Percentiles rank a stretch among this genome's conserved stretches.
Conservation (phyloP, 1,284 basidiomycete genomes). For the Trametes hirsuta region DNA sequence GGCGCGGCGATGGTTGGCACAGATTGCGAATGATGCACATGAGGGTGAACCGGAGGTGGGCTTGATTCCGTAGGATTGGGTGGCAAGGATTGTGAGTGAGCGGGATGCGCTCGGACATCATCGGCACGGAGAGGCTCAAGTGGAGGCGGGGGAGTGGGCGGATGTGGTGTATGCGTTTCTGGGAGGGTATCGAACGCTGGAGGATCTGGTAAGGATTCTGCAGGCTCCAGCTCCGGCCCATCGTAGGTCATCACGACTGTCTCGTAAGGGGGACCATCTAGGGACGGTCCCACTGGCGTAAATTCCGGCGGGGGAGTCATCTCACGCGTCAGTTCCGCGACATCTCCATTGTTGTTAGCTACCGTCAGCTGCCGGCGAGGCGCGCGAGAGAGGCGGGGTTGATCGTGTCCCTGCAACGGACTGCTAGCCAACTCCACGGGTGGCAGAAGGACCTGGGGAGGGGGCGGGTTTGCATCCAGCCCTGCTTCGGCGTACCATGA, state of each 20-base stretch:
- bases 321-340: constrained; percentile 10
- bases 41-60: constrained; percentile 4
- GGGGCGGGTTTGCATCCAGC: constrained; percentile 13
- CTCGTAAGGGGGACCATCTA: constrained; percentile 46
- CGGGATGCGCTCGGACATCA: constrained; percentile 4
- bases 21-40: constrained; percentile 4
- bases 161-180: background rate
- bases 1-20: background rate
- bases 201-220: constrained; percentile 30
- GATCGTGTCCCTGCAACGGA: background rate
- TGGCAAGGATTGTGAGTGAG: constrained; percentile 12
- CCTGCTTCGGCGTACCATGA: constrained; percentile 37
- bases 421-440: background rate
- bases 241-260: constrained; percentile 33
- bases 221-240: constrained; percentile 34
- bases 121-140: background rate
- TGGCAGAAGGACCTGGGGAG: background rate
- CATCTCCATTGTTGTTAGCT: constrained; percentile 8
- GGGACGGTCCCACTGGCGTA: constrained; percentile 40
- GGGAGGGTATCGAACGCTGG: constrained; percentile 5
- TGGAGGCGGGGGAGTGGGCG: background rate
- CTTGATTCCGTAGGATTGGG: background rate
- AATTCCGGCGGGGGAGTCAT: constrained; percentile 48
- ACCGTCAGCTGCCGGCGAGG: constrained; percentile 16
- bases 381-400: background rate